A percentile compares a stretch with the other conserved stretches of the same genome.
Conservation (phyloP, 2,329 filamentous ascomycete genomes). For the Cucurbitaria berberidis region DNA sequence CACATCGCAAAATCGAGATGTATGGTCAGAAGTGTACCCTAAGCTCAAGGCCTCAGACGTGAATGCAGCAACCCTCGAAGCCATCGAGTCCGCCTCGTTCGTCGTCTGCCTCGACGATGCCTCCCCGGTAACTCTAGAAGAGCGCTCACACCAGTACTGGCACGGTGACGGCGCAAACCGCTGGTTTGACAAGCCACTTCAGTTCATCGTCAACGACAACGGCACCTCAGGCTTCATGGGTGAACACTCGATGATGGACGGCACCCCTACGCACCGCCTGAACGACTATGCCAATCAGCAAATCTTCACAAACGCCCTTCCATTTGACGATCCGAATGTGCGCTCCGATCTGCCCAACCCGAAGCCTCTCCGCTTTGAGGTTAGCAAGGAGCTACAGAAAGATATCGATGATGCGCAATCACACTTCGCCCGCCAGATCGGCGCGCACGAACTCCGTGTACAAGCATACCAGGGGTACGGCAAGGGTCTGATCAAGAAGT, state of each 20-base stretch:
- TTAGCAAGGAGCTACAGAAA: slow-evolving; percentile 73
- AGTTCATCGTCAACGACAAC: slow-evolving; percentile 98
- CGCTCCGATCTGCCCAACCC: slow-evolving; percentile 88
- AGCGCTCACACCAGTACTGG: slow-evolving; percentile 97
- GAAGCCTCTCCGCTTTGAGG: slow-evolving; percentile 74
- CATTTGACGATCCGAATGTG: slow-evolving; percentile 78
- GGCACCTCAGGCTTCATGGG: slow-evolving; percentile 97
- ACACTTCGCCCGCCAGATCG: slow-evolving; percentile 83
- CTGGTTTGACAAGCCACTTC: slow-evolving; percentile 97
- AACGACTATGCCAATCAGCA: slow-evolving; percentile 93
- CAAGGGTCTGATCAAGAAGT: slow-evolving; percentile 98
- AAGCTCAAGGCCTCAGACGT: slow-evolving; percentile 74
- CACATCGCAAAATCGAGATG: slow-evolving; percentile 90
- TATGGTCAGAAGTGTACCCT: slow-evolving; percentile 75
- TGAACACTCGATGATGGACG: slow-evolving; percentile 99
- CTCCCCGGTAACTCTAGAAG: slow-evolving; percentile 88
- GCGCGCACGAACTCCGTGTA: slow-evolving; percentile 86
- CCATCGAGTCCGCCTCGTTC: slow-evolving; percentile 88
- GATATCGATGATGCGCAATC: slow-evolving; percentile 79
- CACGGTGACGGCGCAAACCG: slow-evolving; percentile 94
- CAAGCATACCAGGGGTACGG: slow-evolving; percentile 98
- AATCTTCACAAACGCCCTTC: slow-evolving; percentile 93
- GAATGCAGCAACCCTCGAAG: slow-evolving; percentile 78
- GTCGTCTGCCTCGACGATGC: slow-evolving; percentile 93
- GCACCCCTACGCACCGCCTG: slow-evolving; percentile 93